Percentiles rank a stretch among this genome's conserved stretches.
phyloP scores from a whole-genome alignment of 352 stramenopile genomes.

The Pythium graminicola region DNA sequence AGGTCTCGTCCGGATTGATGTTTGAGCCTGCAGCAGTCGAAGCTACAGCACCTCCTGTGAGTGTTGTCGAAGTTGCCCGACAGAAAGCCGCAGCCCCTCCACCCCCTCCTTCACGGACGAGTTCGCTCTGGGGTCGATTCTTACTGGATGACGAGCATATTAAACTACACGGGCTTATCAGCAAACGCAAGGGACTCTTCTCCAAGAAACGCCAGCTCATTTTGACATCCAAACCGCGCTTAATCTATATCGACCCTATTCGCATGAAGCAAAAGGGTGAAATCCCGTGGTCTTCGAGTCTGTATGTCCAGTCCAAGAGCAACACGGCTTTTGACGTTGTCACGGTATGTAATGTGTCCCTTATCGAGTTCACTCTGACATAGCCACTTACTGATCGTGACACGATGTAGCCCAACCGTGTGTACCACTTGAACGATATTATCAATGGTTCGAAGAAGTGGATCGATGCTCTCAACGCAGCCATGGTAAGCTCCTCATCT shows the following conservation, averaged over 20 bases:
- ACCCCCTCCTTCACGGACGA: slow-evolving; percentile 57
- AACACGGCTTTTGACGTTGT: slow-evolving; percentile 81
- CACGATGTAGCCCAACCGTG: slow-evolving; percentile 78
- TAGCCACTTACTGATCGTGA: no score
- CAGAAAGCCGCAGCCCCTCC: slow-evolving; percentile 62
- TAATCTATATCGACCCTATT: slow-evolving; percentile 89
- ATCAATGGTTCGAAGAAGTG: slow-evolving; percentile 88
- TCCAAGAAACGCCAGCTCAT: slow-evolving; percentile 87
- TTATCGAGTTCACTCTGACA: no score
- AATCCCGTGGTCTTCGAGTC: slow-evolving; percentile 79
- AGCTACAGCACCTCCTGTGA: slow-evolving; percentile 33
- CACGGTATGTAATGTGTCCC: slow-evolving; percentile 42
- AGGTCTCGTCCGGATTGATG: slow-evolving; percentile 76
- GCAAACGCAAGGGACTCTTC: slow-evolving; percentile 85
- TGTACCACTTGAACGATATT: slow-evolving; percentile 85
- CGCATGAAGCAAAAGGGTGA: slow-evolving; percentile 88
- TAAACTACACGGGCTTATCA: slow-evolving; percentile 79
- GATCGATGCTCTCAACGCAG: slow-evolving; percentile 83
- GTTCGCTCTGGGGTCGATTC: slow-evolving; percentile 80
- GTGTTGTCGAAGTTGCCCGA: slow-evolving; percentile 71
- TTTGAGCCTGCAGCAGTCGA: slow-evolving; percentile 50
- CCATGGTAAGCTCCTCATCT: slow-evolving; percentile 27
- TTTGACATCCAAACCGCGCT: slow-evolving; percentile 72
- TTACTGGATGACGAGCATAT: slow-evolving; percentile 84
- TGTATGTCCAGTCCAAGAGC: slow-evolving; percentile 85